A percentile compares a stretch with the other conserved stretches of the same genome.
Evolutionary conservation across 768 basidiomycete genomes (phyloP).

Genomic region (Chalciporus pseudorubinellus): DNA sequence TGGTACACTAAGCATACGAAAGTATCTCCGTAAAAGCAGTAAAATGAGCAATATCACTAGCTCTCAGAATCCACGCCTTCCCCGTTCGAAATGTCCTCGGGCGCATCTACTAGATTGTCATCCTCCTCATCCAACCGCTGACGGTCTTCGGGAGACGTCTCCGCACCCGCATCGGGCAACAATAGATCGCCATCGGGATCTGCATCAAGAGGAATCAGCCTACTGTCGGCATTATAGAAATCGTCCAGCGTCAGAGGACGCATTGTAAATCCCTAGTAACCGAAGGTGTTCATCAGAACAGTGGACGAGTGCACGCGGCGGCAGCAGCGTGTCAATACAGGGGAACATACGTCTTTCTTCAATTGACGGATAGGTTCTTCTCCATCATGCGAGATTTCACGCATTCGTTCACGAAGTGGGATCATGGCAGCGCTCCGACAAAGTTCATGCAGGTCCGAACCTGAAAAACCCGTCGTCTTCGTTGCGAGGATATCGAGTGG

Average conservation of each 20-base stretch:
- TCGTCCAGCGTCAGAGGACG: constrained; percentile 71
- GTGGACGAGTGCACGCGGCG: background rate
- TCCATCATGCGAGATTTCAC: constrained; percentile 45
- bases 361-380: constrained; percentile 48
- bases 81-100: background rate
- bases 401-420: constrained; percentile 83
- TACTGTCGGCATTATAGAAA: constrained; percentile 51
- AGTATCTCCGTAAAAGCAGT: background rate
- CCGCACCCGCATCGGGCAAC: background rate
- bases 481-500: constrained; percentile 61
- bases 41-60: background rate
- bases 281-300: background rate
- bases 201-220: constrained; percentile 26
- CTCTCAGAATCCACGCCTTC: constrained; percentile 1
- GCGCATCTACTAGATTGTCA: background rate
- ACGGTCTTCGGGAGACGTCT: background rate
- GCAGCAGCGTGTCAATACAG: background rate
- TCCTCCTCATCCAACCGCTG: constrained; percentile 4
- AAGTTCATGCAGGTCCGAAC: constrained; percentile 88
- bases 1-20: constrained; percentile 6
- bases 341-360: constrained; percentile 39
- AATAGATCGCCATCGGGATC: constrained; percentile 28
- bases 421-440: constrained; percentile 94
- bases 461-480: constrained; percentile 73
- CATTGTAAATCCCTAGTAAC: constrained; percentile 65